phyloP scores from a whole-genome alignment of 179 eudicot species.

The Dionaea muscipula region DNA sequence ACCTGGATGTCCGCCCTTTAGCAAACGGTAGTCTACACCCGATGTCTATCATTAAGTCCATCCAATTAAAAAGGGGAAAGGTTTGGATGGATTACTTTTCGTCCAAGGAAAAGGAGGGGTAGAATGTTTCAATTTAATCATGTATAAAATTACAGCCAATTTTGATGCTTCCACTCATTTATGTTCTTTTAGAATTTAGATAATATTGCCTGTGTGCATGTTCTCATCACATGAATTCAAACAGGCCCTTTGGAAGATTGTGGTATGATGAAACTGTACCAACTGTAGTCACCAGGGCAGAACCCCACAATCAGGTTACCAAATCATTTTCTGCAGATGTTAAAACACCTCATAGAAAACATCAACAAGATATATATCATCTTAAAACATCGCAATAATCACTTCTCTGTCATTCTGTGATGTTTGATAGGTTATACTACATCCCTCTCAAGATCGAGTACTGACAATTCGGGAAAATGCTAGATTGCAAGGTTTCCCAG shows the following conservation, averaged over 20 bases:
- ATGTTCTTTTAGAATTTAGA: too few relatives aligned
- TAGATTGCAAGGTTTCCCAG: slow-evolving; percentile 65
- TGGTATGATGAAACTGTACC: slow-evolving; percentile 50
- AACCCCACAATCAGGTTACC: slow-evolving; percentile 45
- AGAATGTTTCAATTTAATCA: too few relatives aligned
- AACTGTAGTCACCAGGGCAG: slow-evolving; percentile 50
- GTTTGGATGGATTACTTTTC: too few relatives aligned
- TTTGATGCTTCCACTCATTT: too few relatives aligned
- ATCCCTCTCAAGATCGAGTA: slow-evolving; percentile 66
- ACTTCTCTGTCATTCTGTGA: not conserved
- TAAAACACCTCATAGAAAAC: too few relatives aligned
- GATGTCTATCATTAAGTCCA: too few relatives aligned
- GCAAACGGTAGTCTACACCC: too few relatives aligned
- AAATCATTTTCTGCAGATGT: not conserved
- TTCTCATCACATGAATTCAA: not conserved
- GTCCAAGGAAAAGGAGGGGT: too few relatives aligned
- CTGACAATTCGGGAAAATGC: slow-evolving; percentile 78
- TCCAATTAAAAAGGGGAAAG: too few relatives aligned
- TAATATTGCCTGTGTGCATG: too few relatives aligned
- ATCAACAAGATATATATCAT: not conserved
- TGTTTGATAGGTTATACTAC: slow-evolving; percentile 29
- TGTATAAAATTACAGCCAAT: too few relatives aligned
- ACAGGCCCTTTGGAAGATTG: slow-evolving; percentile 47
- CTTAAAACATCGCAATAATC: not conserved
- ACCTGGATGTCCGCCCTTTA: too few relatives aligned